Base-by-base conservation (phyloP, 768 basidiomycete genomes). In the Pleurotus salmoneostramineus region DNA sequence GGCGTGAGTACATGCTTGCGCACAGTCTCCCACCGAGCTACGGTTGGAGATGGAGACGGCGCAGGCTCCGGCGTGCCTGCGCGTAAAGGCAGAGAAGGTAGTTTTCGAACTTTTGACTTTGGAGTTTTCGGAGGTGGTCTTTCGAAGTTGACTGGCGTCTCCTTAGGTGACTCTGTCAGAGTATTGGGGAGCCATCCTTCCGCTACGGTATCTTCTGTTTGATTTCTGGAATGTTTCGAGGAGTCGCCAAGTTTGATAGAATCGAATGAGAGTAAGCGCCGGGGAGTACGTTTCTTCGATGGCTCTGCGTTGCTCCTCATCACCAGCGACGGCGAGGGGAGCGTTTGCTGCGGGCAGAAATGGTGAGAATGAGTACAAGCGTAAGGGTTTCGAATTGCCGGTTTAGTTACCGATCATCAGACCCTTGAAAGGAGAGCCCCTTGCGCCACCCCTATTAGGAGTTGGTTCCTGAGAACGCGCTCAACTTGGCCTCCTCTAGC, bases 1-100 rank as follows among this genome's bases (percentile, higher is more conserved):
- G 69, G 56, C 0, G 74, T 74, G 17, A 84, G 65, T 10, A 85
- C 82, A 65, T 84, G 82, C 43, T 77, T 77, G n/a, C 83, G 74
- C 11, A 85, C 60, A 32, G 71, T 71, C 21, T 83, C 79, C 83
- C 84, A 86, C 27, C 81, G 77, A 21, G 71, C 71, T 50, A 68
- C 61, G 3, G 75, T 69, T 8, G 79, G 72, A 34, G 69, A 60
- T 81, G 62, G 74, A 82, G 46, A 67, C 63, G 48, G 27, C 11
- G 59, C 72, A 76, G 58, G 83, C 83, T 74, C 78, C 66, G 50
- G 68, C 58, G 58, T 55, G 17, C 37, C 52, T 21, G 52, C 17
- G 27, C 52, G 52, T 31, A 55, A 33, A 6, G 52, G 52, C n/a
- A 55, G 89, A 78, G 83, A 74, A 72, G 63, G 66, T 55, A 61